Base-by-base conservation (phyloP, 805 yeast genomes). In the Starmerella lactis-condensi region DNA sequence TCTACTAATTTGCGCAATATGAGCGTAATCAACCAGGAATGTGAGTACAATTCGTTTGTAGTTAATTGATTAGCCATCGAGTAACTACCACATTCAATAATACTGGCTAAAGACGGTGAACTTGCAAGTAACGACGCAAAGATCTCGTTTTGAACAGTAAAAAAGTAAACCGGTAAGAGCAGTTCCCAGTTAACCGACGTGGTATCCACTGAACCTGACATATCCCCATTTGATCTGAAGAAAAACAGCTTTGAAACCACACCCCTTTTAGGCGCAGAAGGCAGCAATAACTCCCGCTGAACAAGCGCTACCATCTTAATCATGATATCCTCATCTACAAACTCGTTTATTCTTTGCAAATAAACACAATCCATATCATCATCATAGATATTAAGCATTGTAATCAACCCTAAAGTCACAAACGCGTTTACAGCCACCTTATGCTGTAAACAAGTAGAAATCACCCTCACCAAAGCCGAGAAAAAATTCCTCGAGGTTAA, bases 401-500 rank as follows among this genome's bases (percentile, higher is more conserved):
- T 47, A n/a, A 58, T 41, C 2, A 56, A 37, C 4, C 61, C 62
- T 14, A 58, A 37, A 16, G 54, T 39, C 1, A 44, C 32, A 23
- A 57, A 45, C 3, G 61, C 63, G 28, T 48, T 18, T 7, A 17
- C 48, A 11, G 55, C 51, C 10, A 52, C 45, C 22, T 37, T 36
- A 8, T 38, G 35, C 18, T 42, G 40, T 17, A 47, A 38, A 10
- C 30, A 43, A 25, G 46, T 40, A 22, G 46, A 46, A 17, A 57
- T 44, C 17, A 57, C 40, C 8, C 35, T 34, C 29, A 57, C 41
- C 11, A 57, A 40, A 1, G 60, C 47, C 10, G 54, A 48, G 34
- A 58, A 58, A 36, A 58, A 42, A 38, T 57, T 57, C 22, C 48
- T 48, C 11, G 51, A 47, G 17, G 48, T 34, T 32, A 59, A 54